Evolutionary conservation across 2,329 filamentous ascomycete species (phyloP).

Genomic region (Fusarium sp.): DNA sequence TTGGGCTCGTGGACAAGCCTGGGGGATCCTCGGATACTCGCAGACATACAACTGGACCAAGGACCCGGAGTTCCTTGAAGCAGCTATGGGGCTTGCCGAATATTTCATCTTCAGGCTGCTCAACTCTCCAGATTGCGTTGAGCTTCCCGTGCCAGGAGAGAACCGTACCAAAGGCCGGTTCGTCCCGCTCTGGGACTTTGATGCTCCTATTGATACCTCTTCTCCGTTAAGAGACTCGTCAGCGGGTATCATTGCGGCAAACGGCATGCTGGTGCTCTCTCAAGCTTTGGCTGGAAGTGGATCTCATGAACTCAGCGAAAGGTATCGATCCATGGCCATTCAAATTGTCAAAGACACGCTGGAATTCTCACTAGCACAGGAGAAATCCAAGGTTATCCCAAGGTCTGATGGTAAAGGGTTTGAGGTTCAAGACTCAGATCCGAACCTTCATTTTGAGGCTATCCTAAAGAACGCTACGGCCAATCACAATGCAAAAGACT

Average conservation of each 20-base stretch:
- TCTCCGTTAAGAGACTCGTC: constrained; percentile 52
- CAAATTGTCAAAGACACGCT: constrained; percentile 49
- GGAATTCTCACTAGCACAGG: constrained; percentile 40
- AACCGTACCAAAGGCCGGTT: constrained; percentile 35
- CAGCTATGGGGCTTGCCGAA: constrained; percentile 58
- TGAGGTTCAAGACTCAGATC: constrained; percentile 4
- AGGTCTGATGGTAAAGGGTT: background rate
- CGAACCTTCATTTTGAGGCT: constrained; percentile 44
- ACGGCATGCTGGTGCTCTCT: constrained; percentile 53
- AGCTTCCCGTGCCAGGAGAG: constrained; percentile 21
- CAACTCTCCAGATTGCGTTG: constrained; percentile 47
- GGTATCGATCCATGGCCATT: constrained; percentile 46
- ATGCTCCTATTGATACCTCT: constrained; percentile 53
- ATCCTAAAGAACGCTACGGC: constrained; percentile 51
- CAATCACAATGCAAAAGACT: constrained; percentile 49
- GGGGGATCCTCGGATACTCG: constrained; percentile 62
- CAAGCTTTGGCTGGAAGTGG: constrained; percentile 45
- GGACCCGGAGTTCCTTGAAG: constrained; percentile 56
- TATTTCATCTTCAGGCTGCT: constrained; percentile 61
- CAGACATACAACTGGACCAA: constrained; percentile 62
- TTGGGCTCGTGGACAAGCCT: constrained; percentile 64
- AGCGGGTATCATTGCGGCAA: constrained; percentile 54
- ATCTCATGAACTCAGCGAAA: constrained; percentile 18
- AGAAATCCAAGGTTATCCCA: constrained; percentile 8
- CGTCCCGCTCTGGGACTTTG: constrained; percentile 59